phyloP scores from a whole-genome alignment of 2,329 filamentous ascomycete genomes.

The Fusarium pseudocircinatum region DNA sequence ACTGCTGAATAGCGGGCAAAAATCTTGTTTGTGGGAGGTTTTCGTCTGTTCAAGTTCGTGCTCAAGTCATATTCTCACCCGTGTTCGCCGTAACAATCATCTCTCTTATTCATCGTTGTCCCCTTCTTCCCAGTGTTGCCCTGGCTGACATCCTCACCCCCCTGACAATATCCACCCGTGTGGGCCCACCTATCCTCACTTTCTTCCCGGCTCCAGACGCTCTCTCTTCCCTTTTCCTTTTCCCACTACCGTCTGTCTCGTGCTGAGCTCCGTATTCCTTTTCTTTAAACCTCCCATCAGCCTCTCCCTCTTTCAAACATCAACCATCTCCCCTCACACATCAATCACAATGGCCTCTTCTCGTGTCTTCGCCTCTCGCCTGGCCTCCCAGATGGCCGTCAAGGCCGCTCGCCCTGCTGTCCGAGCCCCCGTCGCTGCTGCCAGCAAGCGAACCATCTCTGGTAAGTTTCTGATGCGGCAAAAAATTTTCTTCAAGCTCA shows the following conservation, averaged over 20 bases:
- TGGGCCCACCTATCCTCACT: slow-evolving; percentile 51
- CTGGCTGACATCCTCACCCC: slow-evolving; percentile 49
- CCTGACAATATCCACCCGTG: slow-evolving; percentile 45
- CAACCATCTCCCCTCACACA: slow-evolving; percentile 51
- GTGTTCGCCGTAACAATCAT: slow-evolving; percentile 43
- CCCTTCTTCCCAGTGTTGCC: slow-evolving; percentile 46
- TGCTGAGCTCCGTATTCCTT: slow-evolving; percentile 48
- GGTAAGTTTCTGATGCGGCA: slow-evolving; percentile 63
- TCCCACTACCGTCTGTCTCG: slow-evolving; percentile 49
- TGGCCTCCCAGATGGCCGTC: slow-evolving; percentile 79
- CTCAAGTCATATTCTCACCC: slow-evolving; percentile 30
- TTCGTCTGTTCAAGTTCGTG: slow-evolving; percentile 4
- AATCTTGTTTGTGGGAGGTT: not conserved
- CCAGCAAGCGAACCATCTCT: slow-evolving; percentile 80
- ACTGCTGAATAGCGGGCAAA: slow-evolving; percentile 8
- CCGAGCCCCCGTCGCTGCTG: slow-evolving; percentile 69
- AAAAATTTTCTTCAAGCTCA: slow-evolving; percentile 46
- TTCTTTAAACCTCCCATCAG: slow-evolving; percentile 48
- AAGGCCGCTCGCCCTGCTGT: slow-evolving; percentile 82
- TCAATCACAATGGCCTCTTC: slow-evolving; percentile 82
- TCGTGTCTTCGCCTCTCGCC: slow-evolving; percentile 80
- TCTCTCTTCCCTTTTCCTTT: slow-evolving; percentile 55
- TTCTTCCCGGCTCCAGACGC: slow-evolving; percentile 49
- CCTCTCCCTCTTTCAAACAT: slow-evolving; percentile 42
- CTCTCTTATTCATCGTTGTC: slow-evolving; percentile 44